These are phyloP conservation scores for Dactylorhiza incarnata DNA, from an alignment of 106 monocot genomes.

Conservation along the genomic window DNA sequence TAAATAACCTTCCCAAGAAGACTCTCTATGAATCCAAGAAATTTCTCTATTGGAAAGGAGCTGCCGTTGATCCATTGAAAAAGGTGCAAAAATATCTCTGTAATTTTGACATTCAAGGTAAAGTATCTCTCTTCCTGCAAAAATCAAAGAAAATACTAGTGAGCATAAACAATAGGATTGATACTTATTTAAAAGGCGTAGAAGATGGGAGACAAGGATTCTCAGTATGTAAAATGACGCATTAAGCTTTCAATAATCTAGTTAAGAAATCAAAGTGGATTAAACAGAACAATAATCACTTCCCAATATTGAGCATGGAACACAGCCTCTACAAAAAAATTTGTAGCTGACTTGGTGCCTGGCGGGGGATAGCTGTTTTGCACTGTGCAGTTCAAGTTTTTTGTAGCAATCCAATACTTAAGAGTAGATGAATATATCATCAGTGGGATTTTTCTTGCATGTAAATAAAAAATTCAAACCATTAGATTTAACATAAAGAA, in stretches of 20 bases:
- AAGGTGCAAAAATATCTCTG: constrained; percentile 50
- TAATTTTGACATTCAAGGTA: constrained; percentile 44
- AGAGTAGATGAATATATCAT: not conserved
- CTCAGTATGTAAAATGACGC: not conserved
- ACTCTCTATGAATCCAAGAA: constrained; percentile 47
- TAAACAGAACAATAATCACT: not conserved
- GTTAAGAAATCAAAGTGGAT: not conserved
- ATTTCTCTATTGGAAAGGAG: constrained; percentile 24
- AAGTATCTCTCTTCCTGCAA: constrained; percentile 57
- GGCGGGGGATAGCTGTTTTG: not conserved
- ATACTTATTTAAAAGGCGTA: not conserved
- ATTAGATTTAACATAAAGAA: not conserved
- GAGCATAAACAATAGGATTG: not conserved
- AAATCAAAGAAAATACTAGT: not conserved
- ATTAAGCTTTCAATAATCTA: not conserved
- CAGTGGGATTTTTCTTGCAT: not conserved
- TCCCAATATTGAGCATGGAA: not conserved
- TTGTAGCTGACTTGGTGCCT: no score
- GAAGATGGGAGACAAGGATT: not conserved
- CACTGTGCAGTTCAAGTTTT: not conserved
- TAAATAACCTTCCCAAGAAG: constrained; percentile 40
- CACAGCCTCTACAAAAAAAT: no score
- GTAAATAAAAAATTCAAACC: not conserved
- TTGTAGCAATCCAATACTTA: not conserved
- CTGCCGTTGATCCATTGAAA: constrained; percentile 25